phyloP scores from a whole-genome alignment of 2,329 filamentous ascomycete species.

The Phialophora chinensis region DNA sequence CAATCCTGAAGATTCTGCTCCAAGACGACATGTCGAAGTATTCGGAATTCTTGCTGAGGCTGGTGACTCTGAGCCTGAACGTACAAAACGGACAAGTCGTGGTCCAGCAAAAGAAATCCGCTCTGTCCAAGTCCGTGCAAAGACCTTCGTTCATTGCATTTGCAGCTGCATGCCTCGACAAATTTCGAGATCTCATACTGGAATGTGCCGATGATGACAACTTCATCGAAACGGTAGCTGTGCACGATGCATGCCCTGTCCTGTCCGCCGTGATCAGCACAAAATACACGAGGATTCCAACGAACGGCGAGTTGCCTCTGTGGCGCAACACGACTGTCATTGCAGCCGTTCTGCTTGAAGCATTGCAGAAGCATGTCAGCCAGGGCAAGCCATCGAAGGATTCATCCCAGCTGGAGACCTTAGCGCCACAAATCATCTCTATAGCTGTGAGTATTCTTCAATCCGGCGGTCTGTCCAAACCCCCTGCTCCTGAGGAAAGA shows the following conservation, averaged over 20 bases:
- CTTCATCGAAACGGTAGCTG: constrained; percentile 21
- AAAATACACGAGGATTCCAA: constrained; percentile 79
- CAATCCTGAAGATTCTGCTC: constrained; percentile 38
- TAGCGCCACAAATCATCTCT: constrained; percentile 58
- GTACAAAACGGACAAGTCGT: constrained; percentile 26
- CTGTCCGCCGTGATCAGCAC: constrained; percentile 73
- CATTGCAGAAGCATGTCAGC: constrained; percentile 41
- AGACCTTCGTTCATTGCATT: constrained; percentile 85
- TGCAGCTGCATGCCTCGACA: constrained; percentile 53
- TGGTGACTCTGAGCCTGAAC: constrained; percentile 72
- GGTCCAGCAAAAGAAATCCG: constrained; percentile 21
- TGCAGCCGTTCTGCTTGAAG: constrained; percentile 66
- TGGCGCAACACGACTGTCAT: constrained; percentile 83
- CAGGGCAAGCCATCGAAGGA: not conserved
- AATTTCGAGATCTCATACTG: constrained; percentile 27
- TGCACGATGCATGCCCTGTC: constrained; percentile 65
- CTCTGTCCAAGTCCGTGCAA: constrained; percentile 29
- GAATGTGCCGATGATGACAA: constrained; percentile 21
- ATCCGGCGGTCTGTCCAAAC: constrained; percentile 63
- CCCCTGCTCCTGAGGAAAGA: constrained; percentile 34
- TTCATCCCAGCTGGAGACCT: constrained; percentile 4
- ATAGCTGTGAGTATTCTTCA: constrained; percentile 72
- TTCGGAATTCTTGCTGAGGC: constrained; percentile 74
- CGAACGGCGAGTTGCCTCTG: constrained; percentile 71
- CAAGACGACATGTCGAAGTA: constrained; percentile 66